Evolutionary conservation across 768 basidiomycete species (phyloP), one percentile per base, ranked within the genome.

Genomic region (Lanmaoa pseudosensibilis): DNA sequence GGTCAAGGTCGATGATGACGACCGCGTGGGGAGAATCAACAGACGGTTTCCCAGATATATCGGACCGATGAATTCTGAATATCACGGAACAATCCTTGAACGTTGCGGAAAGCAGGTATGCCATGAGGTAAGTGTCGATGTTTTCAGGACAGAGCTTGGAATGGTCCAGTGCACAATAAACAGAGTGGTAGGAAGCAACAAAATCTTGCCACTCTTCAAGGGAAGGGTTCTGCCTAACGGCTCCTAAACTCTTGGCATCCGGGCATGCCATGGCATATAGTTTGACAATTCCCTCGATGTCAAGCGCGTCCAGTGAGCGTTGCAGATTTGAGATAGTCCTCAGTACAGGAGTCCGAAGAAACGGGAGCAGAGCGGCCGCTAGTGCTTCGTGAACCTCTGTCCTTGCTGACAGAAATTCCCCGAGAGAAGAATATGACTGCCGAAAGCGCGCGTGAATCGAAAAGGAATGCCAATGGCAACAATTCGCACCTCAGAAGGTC

Each of bases 1-100:
- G 78, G 71, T 95, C 96, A 46, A 97, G 74, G 70, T 98, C 96
- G 62, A 98, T 92, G 36, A 94, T 75, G 32, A 82, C 86, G 27
- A 90, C 78, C 18, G 74, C 72, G 62, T 56, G 74, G 71, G 52
- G 56, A 38, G 47, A 54, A 44, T 38, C 51, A 30, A 40, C 75
- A 56, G 57, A 81, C 71, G 46, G 76, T 65, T 23, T 18, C 13
- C 45, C 52, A 46, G 44, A 41, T 15, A 38, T 32, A 30, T 56
- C 54, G 11, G 61, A 46, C 15, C 46, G 61, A 55, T 41, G 47
- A 46, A 64, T 57, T 21, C 77, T 74, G 37, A 87, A 58, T 52
- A 89, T 83, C 51, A 89, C 55, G 1, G 95, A 97, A 74, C 96
- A 99, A 71, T 99, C 96, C 70, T 99, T 99, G 80, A 99, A 94